phyloP scores from a whole-genome alignment of 2,329 filamentous ascomycete species.

The Colletotrichum sp. region DNA sequence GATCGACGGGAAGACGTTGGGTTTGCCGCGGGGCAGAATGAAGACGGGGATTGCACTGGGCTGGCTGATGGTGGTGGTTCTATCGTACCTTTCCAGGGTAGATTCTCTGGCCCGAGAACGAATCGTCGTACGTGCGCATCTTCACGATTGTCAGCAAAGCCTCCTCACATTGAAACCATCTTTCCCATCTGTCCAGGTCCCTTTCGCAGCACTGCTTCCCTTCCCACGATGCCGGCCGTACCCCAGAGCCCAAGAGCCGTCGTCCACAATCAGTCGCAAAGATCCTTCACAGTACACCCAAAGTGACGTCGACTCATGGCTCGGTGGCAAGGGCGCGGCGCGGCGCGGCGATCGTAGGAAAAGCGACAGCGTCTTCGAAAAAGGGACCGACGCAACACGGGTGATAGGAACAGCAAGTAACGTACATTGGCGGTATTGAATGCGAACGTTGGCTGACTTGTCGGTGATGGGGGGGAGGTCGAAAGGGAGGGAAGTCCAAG shows the following conservation, averaged over 20 bases:
- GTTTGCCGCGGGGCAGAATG: not conserved
- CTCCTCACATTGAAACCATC: not conserved
- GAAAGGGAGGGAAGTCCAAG: not conserved
- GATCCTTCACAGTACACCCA: not conserved
- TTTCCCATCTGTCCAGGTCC: not conserved
- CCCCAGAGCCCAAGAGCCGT: not conserved
- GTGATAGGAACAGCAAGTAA: not conserved
- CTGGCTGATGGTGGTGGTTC: not conserved
- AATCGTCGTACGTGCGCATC: constrained; percentile 72
- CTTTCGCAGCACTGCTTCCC: not conserved
- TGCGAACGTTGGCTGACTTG: constrained; percentile 21
- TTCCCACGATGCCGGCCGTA: not conserved
- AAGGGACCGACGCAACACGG: not conserved
- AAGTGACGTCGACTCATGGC: not conserved
- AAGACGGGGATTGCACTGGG: not conserved
- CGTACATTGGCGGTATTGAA: constrained; percentile 21
- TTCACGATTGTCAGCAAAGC: constrained; percentile 35
- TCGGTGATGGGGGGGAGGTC: constrained; percentile 15
- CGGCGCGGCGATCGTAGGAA: not conserved
- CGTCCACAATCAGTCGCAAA: not conserved
- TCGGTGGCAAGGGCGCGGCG: not conserved
- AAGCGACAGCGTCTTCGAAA: not conserved
- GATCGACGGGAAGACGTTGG: not conserved
- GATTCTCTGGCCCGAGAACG: constrained; percentile 69
- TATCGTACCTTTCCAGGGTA: constrained; percentile 69